Percentiles rank a stretch among this genome's conserved stretches.
phyloP scores from a whole-genome alignment of 805 yeast genomes.

The Clavispora asparagi region DNA sequence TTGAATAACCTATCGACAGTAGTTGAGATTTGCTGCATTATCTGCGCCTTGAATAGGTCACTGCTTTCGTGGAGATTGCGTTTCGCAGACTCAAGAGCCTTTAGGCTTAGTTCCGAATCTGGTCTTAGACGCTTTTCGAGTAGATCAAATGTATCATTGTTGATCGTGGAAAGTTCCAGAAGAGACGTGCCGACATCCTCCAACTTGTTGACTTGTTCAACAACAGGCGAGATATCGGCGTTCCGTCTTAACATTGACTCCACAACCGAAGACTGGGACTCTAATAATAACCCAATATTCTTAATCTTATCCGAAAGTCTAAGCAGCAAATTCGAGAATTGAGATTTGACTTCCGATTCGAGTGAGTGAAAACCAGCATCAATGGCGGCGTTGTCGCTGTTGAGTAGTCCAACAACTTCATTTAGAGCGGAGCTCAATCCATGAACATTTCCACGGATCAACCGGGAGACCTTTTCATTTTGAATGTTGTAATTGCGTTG shows the following conservation, averaged over 20 bases:
- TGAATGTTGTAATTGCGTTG: conserved; percentile 3
- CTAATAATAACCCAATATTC: background rate
- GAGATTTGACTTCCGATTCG: background rate
- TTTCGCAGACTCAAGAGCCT: background rate
- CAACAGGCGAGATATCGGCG: background rate
- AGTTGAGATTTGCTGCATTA: background rate
- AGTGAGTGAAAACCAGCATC: background rate
- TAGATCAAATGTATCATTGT: background rate
- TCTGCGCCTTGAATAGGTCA: background rate
- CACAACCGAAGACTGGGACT: background rate
- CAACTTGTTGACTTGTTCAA: background rate
- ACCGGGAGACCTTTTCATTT: conserved; percentile 1
- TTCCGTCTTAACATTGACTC: background rate
- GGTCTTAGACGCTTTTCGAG: background rate
- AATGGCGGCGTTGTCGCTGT: background rate
- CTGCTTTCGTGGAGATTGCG: background rate
- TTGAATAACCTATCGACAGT: background rate
- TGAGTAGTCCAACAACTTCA: background rate
- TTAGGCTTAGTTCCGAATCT: background rate
- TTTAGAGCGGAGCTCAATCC: conserved; percentile 1
- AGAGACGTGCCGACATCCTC: background rate
- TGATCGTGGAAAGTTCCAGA: background rate
- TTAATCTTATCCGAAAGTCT: background rate
- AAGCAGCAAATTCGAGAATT: background rate
- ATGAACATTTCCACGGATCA: conserved; percentile 2